These are phyloP conservation scores for Paecilomyces formosus DNA, from an alignment of 2,329 filamentous ascomycete species.

Conservation along the genomic window DNA sequence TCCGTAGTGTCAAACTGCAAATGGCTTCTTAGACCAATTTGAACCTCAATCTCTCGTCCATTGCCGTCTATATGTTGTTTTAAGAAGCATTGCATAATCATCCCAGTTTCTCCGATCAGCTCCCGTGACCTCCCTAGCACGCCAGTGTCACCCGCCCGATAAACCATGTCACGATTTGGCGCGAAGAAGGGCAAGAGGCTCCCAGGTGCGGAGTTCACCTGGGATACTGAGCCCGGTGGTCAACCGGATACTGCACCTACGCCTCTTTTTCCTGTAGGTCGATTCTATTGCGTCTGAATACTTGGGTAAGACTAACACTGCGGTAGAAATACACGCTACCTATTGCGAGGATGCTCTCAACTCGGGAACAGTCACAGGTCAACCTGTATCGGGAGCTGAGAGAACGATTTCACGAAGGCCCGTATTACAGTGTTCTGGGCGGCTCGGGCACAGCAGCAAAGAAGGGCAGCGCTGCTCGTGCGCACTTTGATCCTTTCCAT, in stretches of 20 bases:
- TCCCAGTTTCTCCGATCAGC: neutral
- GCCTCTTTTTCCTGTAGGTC: slow-evolving; percentile 40
- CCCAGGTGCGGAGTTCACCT: slow-evolving; percentile 35
- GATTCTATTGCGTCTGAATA: neutral
- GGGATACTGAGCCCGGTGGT: slow-evolving; percentile 32
- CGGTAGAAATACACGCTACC: slow-evolving; percentile 31
- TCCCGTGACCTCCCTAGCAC: neutral
- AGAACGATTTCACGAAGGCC: slow-evolving; percentile 51
- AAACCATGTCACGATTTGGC: slow-evolving; percentile 32
- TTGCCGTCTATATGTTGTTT: neutral
- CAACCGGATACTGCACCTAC: slow-evolving; percentile 37
- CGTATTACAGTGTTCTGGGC: slow-evolving; percentile 50
- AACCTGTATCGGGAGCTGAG: slow-evolving; percentile 46
- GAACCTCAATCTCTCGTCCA: neutral
- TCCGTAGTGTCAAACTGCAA: neutral
- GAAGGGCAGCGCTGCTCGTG: slow-evolving; percentile 36
- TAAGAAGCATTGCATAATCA: neutral
- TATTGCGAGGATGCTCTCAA: slow-evolving; percentile 21
- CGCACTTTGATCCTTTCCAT: slow-evolving; percentile 53
- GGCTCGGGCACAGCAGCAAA: slow-evolving; percentile 31
- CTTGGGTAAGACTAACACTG: neutral
- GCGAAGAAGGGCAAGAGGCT: slow-evolving; percentile 30
- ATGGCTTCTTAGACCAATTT: neutral
- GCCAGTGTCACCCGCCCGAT: neutral
- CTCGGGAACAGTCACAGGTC: slow-evolving; percentile 41